Percentiles rank a stretch among this genome's conserved stretches.
These are phyloP conservation scores for Naegleria lovaniensis DNA, from an alignment of 208 protist genomes.

Conservation along the genomic window DNA sequence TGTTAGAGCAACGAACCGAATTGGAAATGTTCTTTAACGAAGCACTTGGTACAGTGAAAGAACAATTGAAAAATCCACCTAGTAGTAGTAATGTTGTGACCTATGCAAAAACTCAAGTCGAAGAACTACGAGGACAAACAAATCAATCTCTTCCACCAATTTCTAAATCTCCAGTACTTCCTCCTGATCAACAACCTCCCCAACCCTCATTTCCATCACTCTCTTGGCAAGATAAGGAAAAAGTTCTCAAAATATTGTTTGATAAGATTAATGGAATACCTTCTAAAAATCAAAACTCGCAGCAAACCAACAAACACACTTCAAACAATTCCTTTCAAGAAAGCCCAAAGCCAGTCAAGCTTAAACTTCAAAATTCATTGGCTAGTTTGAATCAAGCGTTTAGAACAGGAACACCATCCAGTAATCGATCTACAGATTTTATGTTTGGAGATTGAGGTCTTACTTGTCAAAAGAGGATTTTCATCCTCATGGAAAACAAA, in stretches of 20 bases:
- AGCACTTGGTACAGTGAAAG: neutral
- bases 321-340: neutral
- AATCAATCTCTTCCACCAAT: neutral
- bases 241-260: neutral
- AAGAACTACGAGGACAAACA: no score
- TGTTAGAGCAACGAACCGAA: neutral
- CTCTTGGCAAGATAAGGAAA: constrained; percentile 19
- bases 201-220: neutral
- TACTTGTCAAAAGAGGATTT: no score
- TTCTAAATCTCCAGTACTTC: neutral
- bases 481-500: no score
- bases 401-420: no score
- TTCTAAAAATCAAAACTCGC: neutral
- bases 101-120: neutral
- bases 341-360: neutral
- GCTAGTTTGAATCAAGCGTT: neutral
- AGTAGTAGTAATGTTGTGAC: neutral
- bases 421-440: no score
- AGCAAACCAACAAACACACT: neutral
- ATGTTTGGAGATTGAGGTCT: no score
- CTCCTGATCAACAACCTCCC: no score
- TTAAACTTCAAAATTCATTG: neutral
- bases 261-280: constrained; percentile 7
- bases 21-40: constrained; percentile 22
- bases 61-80: neutral